Evolutionary conservation across 202 grass and related monocot species (phyloP).

Genomic region (Musa balbisiana): DNA sequence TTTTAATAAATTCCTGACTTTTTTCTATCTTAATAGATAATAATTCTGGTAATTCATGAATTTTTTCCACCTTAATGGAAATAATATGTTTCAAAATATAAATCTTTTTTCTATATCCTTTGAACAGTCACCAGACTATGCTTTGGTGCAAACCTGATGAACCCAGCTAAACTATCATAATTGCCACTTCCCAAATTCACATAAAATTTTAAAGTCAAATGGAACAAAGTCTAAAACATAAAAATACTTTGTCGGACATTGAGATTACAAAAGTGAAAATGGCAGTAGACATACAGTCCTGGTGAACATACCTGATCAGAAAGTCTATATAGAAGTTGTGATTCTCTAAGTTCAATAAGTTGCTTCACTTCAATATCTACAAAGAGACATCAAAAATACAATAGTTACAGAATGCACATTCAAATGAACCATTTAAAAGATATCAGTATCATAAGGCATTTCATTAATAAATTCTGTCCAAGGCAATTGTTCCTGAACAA

Average conservation of each 20-base stretch:
- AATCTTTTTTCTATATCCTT: no score
- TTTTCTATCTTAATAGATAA: background rate
- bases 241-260: slow-evolving; percentile 13
- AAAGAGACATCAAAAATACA: slow-evolving; percentile 9
- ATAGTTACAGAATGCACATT: background rate
- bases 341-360: slow-evolving; percentile 69
- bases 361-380: slow-evolving; percentile 60
- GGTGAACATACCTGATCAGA: slow-evolving; percentile 71
- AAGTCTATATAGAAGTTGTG: slow-evolving; percentile 70
- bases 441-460: no score
- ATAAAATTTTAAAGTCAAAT: background rate
- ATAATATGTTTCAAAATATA: no score
- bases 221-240: slow-evolving; percentile 4
- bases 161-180: background rate
- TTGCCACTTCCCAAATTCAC: no score
- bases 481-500: no score
- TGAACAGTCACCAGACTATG: no score
- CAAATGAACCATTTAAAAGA: no score
- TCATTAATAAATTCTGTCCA: no score
- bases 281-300: background rate
- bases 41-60: background rate
- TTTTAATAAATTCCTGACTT: background rate
- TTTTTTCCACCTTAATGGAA: no score
- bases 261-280: slow-evolving; percentile 12
- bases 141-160: background rate